Evolutionary conservation across 2,329 filamentous ascomycete species (phyloP), one percentile per base, ranked within the genome.

Genomic region (Macrophomina tecta): DNA sequence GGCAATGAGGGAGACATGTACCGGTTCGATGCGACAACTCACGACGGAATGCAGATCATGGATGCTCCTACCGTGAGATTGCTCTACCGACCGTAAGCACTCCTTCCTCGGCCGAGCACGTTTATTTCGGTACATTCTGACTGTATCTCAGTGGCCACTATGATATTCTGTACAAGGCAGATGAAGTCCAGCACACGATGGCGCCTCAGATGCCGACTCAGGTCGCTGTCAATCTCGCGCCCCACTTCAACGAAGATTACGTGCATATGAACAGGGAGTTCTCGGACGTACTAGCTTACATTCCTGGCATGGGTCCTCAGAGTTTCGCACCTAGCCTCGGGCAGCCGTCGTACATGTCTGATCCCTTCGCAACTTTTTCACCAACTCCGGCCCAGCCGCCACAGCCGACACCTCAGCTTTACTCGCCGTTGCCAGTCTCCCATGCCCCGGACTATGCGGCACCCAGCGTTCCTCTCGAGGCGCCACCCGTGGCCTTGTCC

Each of bases 101-200:
- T 69, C 42, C 32, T 32, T 18, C n/a, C 32, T 30, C 51, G 11
- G 4, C 18, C 40, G 52, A 11, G n/a, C 38, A 30, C 52, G 7
- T n/a, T n/a, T 34, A 18, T 51, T 30, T 5, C 30, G n/a, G 45
- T 34, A 30, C 34, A 23, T 65, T 63, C 74, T 79, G 71, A 75
- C 68, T 18, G 23, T 14, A 56, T 51, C 61, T 23, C 70, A 89
- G 87, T 49, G 93, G 92, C 68, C 95, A 98, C 79, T 99, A 98
- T 78, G 95, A 98, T 78, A 89, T 99, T 69, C 85, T 98, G 40
- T 99, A 99, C 82, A 89, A 88, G 75, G 82, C 84, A 34, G 85
- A 86, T 70, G 83, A 86, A 71, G 73, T 85, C 16, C 74, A 77
- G 58, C 68, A 72, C 14, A 64, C 73, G 66, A 68, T 73, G 23